Evolutionary conservation across 305 asterid genomes (phyloP).

Genomic region (Fraxinus nigra): DNA sequence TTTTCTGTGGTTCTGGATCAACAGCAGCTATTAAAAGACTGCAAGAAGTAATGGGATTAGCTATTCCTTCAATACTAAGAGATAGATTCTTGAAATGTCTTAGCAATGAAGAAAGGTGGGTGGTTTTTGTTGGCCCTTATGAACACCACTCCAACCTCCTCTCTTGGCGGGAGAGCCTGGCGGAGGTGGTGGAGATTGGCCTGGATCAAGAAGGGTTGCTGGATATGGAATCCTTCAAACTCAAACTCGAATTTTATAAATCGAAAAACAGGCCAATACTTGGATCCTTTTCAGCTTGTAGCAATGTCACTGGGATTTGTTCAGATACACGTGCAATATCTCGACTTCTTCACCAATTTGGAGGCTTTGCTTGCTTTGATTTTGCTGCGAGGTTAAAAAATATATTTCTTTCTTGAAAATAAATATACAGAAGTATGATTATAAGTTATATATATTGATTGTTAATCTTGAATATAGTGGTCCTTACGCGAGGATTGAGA

Average conservation of each 20-base stretch:
- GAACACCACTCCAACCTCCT: slow-evolving; percentile 77
- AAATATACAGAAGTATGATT: not conserved
- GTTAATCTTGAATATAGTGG: slow-evolving; percentile 28
- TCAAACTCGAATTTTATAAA: slow-evolving; percentile 33
- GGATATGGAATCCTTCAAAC: slow-evolving; percentile 46
- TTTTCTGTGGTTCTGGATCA: slow-evolving; percentile 71
- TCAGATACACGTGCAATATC: slow-evolving; percentile 50
- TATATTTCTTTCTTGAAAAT: not conserved
- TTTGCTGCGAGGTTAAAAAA: slow-evolving; percentile 56
- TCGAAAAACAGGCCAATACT: slow-evolving; percentile 42
- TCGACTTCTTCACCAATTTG: slow-evolving; percentile 52
- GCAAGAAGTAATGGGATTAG: slow-evolving; percentile 68
- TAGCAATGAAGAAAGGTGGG: slow-evolving; percentile 54
- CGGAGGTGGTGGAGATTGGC: slow-evolving; percentile 73
- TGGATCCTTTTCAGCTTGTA: slow-evolving; percentile 79
- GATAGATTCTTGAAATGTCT: slow-evolving; percentile 39
- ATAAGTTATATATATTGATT: not conserved
- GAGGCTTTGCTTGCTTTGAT: slow-evolving; percentile 66
- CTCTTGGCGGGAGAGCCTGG: slow-evolving; percentile 70
- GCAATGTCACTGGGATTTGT: slow-evolving; percentile 63
- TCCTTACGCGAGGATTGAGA: slow-evolving; percentile 44
- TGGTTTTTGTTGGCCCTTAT: slow-evolving; percentile 63
- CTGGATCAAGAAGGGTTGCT: slow-evolving; percentile 40
- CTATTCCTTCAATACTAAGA: slow-evolving; percentile 47
- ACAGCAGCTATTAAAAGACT: slow-evolving; percentile 71